These are phyloP conservation scores for Musa itinerans DNA, from an alignment of 176 grass and related monocot species.

Conservation along the genomic window DNA sequence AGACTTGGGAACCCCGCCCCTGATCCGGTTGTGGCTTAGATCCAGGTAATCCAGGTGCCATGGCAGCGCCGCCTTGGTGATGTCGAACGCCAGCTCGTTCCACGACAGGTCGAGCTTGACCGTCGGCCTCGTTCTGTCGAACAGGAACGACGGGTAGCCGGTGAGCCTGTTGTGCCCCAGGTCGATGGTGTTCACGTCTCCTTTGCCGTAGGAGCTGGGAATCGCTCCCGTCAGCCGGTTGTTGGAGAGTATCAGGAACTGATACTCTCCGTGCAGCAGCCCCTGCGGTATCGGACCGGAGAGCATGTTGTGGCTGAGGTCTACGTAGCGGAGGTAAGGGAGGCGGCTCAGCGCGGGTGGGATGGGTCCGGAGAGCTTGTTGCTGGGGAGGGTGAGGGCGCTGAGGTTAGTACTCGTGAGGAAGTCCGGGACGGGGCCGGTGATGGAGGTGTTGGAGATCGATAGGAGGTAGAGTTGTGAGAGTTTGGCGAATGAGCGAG, in stretches of 20 bases:
- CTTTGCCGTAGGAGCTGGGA: slow-evolving; percentile 41
- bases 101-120: slow-evolving; percentile 61
- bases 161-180: slow-evolving; percentile 59
- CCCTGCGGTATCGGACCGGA: slow-evolving; percentile 39
- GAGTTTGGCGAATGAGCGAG: slow-evolving; percentile 44
- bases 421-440: slow-evolving; percentile 44
- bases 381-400: slow-evolving; percentile 45
- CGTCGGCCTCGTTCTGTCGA: slow-evolving; percentile 31
- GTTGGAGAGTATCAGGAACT: slow-evolving; percentile 38
- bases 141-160: slow-evolving; percentile 52
- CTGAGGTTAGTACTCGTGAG: slow-evolving; percentile 33
- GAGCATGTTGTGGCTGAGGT: slow-evolving; percentile 41
- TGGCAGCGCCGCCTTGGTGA: slow-evolving; percentile 44
- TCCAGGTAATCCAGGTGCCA: slow-evolving; percentile 51
- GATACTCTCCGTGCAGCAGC: slow-evolving; percentile 39
- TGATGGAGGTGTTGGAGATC: slow-evolving; percentile 51
- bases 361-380: slow-evolving; percentile 39
- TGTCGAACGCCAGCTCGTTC: slow-evolving; percentile 69
- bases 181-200: slow-evolving; percentile 49
- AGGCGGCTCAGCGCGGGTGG: slow-evolving; percentile 38
- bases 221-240: slow-evolving; percentile 55
- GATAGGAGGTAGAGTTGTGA: slow-evolving; percentile 44
- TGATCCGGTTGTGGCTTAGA: slow-evolving; percentile 66
- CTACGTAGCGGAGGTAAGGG: slow-evolving; percentile 34
- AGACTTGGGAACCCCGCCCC: slow-evolving; percentile 41